phyloP scores from a whole-genome alignment of 306 rosid species.

The Quercus aquifolioides region DNA sequence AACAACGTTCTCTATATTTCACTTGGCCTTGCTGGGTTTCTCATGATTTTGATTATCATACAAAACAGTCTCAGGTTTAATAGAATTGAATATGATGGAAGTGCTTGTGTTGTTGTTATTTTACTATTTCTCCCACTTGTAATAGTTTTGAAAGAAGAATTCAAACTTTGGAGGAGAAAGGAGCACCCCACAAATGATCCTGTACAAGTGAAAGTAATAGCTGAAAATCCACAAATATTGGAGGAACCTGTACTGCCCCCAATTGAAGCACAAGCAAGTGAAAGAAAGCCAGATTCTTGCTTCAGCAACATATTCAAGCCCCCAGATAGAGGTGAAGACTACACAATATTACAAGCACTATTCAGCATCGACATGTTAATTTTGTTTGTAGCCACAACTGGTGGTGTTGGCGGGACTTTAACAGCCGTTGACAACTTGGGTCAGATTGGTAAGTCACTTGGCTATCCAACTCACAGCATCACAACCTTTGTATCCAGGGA shows the following conservation, averaged over 20 bases:
- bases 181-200: neutral
- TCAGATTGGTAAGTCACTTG: constrained; percentile 59
- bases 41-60: constrained; percentile 49
- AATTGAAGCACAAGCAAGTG: neutral
- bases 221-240: constrained; percentile 19
- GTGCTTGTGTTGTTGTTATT: constrained; percentile 30
- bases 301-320: constrained; percentile 33
- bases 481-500: constrained; percentile 69
- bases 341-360: constrained; percentile 59
- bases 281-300: constrained; percentile 20
- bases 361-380: constrained; percentile 68
- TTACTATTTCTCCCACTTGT: constrained; percentile 46
- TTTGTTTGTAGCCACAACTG: constrained; percentile 35
- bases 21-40: constrained; percentile 59
- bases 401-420: constrained; percentile 56
- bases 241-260: neutral
- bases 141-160: constrained; percentile 47
- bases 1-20: constrained; percentile 53
- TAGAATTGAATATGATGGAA: constrained; percentile 23
- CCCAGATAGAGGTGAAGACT: constrained; percentile 71
- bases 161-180: constrained; percentile 26
- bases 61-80: constrained; percentile 41
- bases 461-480: constrained; percentile 48
- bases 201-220: constrained; percentile 1
- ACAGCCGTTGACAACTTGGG: constrained; percentile 70